Conservation (phyloP, 1,284 basidiomycete genomes). For the Volvariella volvacea region DNA sequence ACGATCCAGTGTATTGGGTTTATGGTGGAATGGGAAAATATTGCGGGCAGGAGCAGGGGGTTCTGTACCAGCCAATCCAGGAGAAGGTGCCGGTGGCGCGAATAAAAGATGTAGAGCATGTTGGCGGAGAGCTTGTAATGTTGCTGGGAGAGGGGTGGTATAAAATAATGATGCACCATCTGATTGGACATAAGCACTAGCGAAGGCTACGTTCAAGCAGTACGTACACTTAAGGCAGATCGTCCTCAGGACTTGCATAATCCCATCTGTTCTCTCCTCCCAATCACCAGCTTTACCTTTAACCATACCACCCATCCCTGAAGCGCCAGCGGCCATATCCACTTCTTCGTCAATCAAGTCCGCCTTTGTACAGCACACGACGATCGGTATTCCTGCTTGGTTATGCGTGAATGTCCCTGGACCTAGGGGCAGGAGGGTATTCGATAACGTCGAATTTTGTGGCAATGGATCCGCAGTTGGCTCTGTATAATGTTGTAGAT, state of each 20-base stretch:
- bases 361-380: slow-evolving; percentile 89
- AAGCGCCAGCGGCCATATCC: slow-evolving; percentile 65
- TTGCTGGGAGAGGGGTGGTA: slow-evolving; percentile 79
- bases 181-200: slow-evolving; percentile 4
- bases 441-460: slow-evolving; percentile 46
- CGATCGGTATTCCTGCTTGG: slow-evolving; percentile 76
- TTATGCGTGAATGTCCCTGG: slow-evolving; percentile 80
- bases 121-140: slow-evolving; percentile 75
- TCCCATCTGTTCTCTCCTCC: slow-evolving; percentile 93
- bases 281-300: slow-evolving; percentile 84
- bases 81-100: slow-evolving; percentile 62
- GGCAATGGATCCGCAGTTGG: slow-evolving; percentile 62
- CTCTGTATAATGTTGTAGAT: slow-evolving; percentile 87
- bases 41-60: slow-evolving; percentile 56
- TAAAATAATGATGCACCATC: slow-evolving; percentile 94
- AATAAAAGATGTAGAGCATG: slow-evolving; percentile 88
- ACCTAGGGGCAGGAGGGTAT: slow-evolving; percentile 70
- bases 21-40: slow-evolving; percentile 80
- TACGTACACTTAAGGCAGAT: slow-evolving; percentile 86
- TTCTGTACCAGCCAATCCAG: slow-evolving; percentile 38
- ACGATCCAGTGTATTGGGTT: slow-evolving; percentile 88
- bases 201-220: neutral
- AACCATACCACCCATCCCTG: slow-evolving; percentile 76
- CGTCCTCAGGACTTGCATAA: slow-evolving; percentile 91
- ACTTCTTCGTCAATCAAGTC: slow-evolving; percentile 79